Base-by-base conservation (phyloP, 169 alveolate species). In the Cryptosporidium meleagridis region DNA sequence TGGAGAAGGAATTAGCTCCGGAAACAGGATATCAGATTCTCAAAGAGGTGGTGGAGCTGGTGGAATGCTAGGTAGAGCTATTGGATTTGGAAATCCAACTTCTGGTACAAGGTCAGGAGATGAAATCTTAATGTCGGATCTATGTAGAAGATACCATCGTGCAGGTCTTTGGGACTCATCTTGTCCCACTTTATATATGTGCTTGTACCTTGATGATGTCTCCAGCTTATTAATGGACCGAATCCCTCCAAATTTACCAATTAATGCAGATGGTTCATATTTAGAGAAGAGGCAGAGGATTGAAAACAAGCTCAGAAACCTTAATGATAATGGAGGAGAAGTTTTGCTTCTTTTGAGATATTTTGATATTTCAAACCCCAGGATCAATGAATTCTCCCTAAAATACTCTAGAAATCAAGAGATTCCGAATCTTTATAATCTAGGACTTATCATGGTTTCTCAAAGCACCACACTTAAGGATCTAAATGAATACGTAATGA, bases 131-230 rank as follows among this genome's bases (percentile, higher is more conserved):
- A 18, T 80, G 68, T 80, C 89, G 1, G 89, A 80, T 18, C 67
- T 80, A 21, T 80, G 89, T 58, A 59, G 75, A 29, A 80, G 75
- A 26, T 80, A 80, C 45, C 89, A 80, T 51, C 69, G 89, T 41
- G 89, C 52, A 31, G 89, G 89, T 44, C 61, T 80, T 18, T 80
- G 89, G 89, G 89, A 80, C 39, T 80, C 89, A 18, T 80, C 89
- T 29, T 80, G 89, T 18, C 89, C 89, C 2, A 80, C 89, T 10
- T 31, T 80, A 33, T 80, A 62, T 31, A 80, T 80, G 89, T 80
- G 89, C 10, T 35, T 80, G 44, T 80, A 62, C 18, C 12, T 65
- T n/a, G 80, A 73, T 23, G 58, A 37, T 23, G 29, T 45, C 35
- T 44, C 75, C 23, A 48, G 35, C 51, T 44, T 37, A 8, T 14